These are phyloP conservation scores for Aspergillaceae sp. DNA, from an alignment of 2,329 filamentous ascomycete species.

Conservation along the genomic window DNA sequence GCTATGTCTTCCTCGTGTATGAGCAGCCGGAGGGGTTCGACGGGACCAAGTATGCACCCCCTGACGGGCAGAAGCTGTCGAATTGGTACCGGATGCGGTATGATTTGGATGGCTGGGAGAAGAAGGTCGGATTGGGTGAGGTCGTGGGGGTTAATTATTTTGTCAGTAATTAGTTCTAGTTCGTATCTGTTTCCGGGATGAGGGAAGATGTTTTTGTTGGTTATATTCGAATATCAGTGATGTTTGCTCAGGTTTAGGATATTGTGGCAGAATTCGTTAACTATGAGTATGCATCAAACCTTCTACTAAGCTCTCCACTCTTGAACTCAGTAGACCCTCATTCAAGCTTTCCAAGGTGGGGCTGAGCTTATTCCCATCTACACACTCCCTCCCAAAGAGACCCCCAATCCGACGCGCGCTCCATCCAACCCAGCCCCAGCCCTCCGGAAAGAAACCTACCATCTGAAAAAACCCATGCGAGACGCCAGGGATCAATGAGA, in stretches of 20 bases:
- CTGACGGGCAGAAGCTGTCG: constrained; percentile 28
- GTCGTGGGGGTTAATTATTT: constrained; percentile 35
- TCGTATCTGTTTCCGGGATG: background rate
- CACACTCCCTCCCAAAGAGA: constrained; percentile 46
- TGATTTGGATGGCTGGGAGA: constrained; percentile 35
- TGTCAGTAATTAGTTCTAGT: constrained; percentile 12
- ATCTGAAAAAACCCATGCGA: constrained; percentile 94
- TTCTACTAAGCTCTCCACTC: too few relatives aligned
- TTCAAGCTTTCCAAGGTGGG: background rate
- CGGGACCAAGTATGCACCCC: constrained; percentile 23
- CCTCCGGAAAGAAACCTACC: constrained; percentile 75
- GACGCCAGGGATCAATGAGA: constrained; percentile 77
- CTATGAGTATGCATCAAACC: too few relatives aligned
- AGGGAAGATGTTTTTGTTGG: background rate
- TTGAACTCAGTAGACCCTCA: too few relatives aligned
- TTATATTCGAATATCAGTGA: background rate
- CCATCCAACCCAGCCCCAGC: constrained; percentile 76
- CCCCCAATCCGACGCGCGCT: constrained; percentile 75
- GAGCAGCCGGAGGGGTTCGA: constrained; percentile 39
- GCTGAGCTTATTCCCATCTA: background rate
- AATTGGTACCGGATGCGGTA: constrained; percentile 35
- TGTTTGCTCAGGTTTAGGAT: background rate
- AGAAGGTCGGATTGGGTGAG: constrained; percentile 23
- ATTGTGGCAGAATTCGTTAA: too few relatives aligned
- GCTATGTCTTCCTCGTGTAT: constrained; percentile 44